Percentiles rank a stretch among this genome's conserved stretches.
These are phyloP conservation scores for Suillus cothurnatus DNA, from an alignment of 768 basidiomycete genomes.

Conservation along the genomic window DNA sequence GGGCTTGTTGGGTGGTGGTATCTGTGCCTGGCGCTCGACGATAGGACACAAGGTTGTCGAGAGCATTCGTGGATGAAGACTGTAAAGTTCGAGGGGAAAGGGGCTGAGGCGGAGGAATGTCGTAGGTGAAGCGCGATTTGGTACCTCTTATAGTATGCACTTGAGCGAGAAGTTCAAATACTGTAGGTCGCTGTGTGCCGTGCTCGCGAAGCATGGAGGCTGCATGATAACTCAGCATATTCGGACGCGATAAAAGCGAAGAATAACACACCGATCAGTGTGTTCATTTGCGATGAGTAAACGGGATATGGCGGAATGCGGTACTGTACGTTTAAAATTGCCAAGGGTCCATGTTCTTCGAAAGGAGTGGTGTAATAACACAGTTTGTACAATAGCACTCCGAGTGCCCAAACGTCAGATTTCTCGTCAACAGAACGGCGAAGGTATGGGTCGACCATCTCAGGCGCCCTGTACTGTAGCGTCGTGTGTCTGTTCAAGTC, in stretches of 20 bases:
- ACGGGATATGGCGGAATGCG: constrained; percentile 86
- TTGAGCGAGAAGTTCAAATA: constrained; percentile 81
- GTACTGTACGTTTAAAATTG: constrained; percentile 96
- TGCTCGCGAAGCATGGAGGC: constrained; percentile 94
- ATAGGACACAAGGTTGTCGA: constrained; percentile 44
- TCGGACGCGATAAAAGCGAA: constrained; percentile 6
- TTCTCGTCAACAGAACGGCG: constrained; percentile 89
- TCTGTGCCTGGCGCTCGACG: constrained; percentile 26
- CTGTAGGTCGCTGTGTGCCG: constrained; percentile 80
- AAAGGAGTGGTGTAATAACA: constrained; percentile 99
- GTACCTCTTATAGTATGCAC: constrained; percentile 90
- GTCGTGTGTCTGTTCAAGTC: constrained; percentile 96
- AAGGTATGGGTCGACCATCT: constrained; percentile 93
- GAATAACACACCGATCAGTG: constrained; percentile 70
- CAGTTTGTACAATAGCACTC: constrained; percentile 95
- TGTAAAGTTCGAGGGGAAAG: constrained; percentile 44
- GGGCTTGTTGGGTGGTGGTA: constrained; percentile 16
- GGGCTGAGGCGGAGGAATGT: constrained; percentile 49
- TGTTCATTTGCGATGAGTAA: constrained; percentile 82
- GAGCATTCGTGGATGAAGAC: constrained; percentile 27
- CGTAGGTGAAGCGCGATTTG: constrained; percentile 76
- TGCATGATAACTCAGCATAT: constrained; percentile 34
- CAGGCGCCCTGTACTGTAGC: constrained; percentile 96
- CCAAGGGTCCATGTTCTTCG: constrained; percentile 95
- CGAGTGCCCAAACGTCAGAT: constrained; percentile 97